Conservation (phyloP, 352 stramenopile species). For the Thraustotheca clavata region DNA sequence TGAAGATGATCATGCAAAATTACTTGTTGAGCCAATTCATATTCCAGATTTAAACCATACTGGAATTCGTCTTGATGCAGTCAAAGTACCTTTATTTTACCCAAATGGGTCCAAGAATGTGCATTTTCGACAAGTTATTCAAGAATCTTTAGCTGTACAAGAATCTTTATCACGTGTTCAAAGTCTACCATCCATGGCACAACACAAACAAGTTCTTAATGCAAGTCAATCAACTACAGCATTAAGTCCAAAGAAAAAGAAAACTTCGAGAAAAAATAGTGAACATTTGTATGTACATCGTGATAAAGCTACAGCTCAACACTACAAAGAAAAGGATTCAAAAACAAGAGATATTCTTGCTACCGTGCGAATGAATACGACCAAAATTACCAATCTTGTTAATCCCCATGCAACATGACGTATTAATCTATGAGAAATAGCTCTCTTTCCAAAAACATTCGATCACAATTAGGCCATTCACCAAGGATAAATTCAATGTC, state of each 20-base stretch:
- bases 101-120: constrained; percentile 55
- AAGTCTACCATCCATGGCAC: constrained; percentile 13
- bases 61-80: constrained; percentile 26
- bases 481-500: neutral
- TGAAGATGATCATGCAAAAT: constrained; percentile 5
- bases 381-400: constrained; percentile 71
- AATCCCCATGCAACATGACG: constrained; percentile 19
- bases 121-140: constrained; percentile 63
- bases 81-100: constrained; percentile 44
- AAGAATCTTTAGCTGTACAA: constrained; percentile 29
- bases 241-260: neutral
- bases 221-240: constrained; percentile 22
- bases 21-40: constrained; percentile 53
- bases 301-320: neutral
- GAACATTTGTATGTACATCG: neutral
- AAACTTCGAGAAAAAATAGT: neutral
- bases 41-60: constrained; percentile 55
- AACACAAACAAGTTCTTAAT: neutral
- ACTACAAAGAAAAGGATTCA: constrained; percentile 44
- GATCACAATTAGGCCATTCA: neutral
- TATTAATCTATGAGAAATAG: too few species aligned
- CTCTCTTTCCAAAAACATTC: neutral
- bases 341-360: constrained; percentile 53
- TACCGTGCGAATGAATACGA: constrained; percentile 49
- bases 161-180: constrained; percentile 30